Evolutionary conservation across 176 grass and related monocot species (phyloP).

Genomic region (Avena sativa): DNA sequence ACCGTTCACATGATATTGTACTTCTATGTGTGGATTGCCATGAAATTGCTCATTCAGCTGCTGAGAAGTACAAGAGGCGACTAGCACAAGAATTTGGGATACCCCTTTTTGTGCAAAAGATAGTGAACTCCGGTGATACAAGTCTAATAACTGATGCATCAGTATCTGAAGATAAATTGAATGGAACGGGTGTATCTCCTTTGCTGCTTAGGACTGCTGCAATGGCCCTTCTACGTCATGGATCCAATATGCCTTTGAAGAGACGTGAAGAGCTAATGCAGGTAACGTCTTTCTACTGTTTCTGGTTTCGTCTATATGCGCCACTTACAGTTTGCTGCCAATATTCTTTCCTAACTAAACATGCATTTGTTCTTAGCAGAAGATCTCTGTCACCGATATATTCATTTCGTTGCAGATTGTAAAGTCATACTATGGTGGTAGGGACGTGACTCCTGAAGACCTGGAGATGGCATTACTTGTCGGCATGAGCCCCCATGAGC

Average conservation of each 20-base stretch:
- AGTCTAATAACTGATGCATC: slow-evolving; percentile 52
- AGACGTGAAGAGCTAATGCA: slow-evolving; percentile 83
- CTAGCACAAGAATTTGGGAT: slow-evolving; percentile 82
- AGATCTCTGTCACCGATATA: slow-evolving; percentile 11
- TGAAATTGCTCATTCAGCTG: slow-evolving; percentile 82
- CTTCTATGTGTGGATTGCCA: slow-evolving; percentile 95
- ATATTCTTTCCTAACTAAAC: slow-evolving; percentile 26
- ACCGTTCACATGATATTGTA: slow-evolving; percentile 98
- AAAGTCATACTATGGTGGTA: slow-evolving; percentile 83
- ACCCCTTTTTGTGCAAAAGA: slow-evolving; percentile 96
- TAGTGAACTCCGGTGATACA: slow-evolving; percentile 75
- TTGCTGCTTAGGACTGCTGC: slow-evolving; percentile 92
- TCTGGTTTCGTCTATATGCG: slow-evolving; percentile 8
- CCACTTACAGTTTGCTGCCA: slow-evolving; percentile 23
- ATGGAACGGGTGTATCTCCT: slow-evolving; percentile 78
- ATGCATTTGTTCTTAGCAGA: slow-evolving; percentile 29
- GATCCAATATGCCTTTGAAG: slow-evolving; percentile 79
- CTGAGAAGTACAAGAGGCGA: slow-evolving; percentile 89
- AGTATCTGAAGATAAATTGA: slow-evolving; percentile 38
- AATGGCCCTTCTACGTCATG: slow-evolving; percentile 95
- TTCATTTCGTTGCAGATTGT: slow-evolving; percentile 63
- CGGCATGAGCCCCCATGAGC: slow-evolving; percentile 86
- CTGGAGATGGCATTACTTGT: slow-evolving; percentile 86
- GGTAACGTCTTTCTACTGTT: slow-evolving; percentile 51
- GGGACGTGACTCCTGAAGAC: slow-evolving; percentile 74